phyloP scores from a whole-genome alignment of 352 stramenopile species.

The Pythium sukuiense region DNA sequence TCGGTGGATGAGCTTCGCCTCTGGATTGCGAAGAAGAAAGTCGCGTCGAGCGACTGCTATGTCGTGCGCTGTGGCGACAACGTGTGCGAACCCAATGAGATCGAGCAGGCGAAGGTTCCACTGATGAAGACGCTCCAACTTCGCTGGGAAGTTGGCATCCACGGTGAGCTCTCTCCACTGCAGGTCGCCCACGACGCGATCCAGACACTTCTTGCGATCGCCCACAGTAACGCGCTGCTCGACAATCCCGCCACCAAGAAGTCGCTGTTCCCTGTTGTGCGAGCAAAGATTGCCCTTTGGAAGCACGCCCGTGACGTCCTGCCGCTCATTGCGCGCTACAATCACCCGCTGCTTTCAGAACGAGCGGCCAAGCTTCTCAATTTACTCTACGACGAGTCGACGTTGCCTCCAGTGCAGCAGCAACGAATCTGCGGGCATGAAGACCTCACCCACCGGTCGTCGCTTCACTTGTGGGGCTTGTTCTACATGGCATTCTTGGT shows the following conservation, averaged over 20 bases:
- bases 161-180: constrained; percentile 42
- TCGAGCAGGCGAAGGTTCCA: background rate
- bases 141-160: constrained; percentile 74
- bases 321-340: constrained; percentile 48
- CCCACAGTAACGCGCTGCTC: constrained; percentile 63
- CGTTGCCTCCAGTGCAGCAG: constrained; percentile 22
- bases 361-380: constrained; percentile 61
- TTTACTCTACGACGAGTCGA: constrained; percentile 52
- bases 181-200: constrained; percentile 74
- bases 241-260: constrained; percentile 13
- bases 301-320: constrained; percentile 47
- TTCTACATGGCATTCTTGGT: constrained; percentile 77
- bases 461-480: constrained; percentile 63
- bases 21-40: constrained; percentile 21
- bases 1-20: constrained; percentile 57
- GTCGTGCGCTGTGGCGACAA: constrained; percentile 17
- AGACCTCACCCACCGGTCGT: constrained; percentile 36
- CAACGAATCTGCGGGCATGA: constrained; percentile 18
- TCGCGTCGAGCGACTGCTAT: background rate
- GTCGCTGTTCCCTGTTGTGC: constrained; percentile 60
- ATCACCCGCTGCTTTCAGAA: constrained; percentile 53
- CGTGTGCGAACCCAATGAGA: constrained; percentile 12
- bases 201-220: constrained; percentile 57
- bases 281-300: constrained; percentile 52
- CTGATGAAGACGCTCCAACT: constrained; percentile 75